Conservation (phyloP, 805 yeast genomes). For the Tetrapisispora phaffii region DNA sequence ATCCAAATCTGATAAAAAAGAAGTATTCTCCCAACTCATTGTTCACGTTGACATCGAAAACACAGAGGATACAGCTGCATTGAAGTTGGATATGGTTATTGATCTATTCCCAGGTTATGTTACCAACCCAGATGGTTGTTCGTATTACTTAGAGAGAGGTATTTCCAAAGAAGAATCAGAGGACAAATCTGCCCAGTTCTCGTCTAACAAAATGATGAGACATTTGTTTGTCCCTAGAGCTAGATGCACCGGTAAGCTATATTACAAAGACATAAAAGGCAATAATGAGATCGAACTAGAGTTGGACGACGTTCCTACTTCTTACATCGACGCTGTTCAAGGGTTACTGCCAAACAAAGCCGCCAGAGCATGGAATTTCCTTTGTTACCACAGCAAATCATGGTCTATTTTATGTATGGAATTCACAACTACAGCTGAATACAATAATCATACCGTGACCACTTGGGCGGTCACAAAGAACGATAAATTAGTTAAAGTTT, state of each 20-base stretch:
- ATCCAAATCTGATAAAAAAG: constrained; percentile 3
- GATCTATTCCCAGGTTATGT: constrained; percentile 46
- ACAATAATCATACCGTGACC: constrained; percentile 36
- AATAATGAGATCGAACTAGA: constrained; percentile 3
- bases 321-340: constrained; percentile 81
- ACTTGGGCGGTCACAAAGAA: constrained; percentile 37
- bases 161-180: constrained; percentile 1
- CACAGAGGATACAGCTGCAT: constrained; percentile 5
- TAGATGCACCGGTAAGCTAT: constrained; percentile 47
- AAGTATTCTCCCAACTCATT: not conserved
- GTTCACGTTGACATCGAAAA: constrained; percentile 4
- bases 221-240: constrained; percentile 81
- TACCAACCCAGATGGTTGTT: constrained; percentile 67
- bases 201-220: constrained; percentile 38
- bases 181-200: not conserved
- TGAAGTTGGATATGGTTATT: constrained; percentile 14
- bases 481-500: constrained; percentile 39
- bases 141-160: constrained; percentile 52
- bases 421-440: constrained; percentile 70
- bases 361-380: constrained; percentile 79
- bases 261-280: constrained; percentile 8
- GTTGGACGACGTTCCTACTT: constrained; percentile 33
- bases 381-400: constrained; percentile 60
- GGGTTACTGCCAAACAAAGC: constrained; percentile 92
- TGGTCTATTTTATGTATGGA: constrained; percentile 72